These are phyloP conservation scores for Trypanosoma conorhini DNA, from an alignment of 208 protist species.

Conservation along the genomic window DNA sequence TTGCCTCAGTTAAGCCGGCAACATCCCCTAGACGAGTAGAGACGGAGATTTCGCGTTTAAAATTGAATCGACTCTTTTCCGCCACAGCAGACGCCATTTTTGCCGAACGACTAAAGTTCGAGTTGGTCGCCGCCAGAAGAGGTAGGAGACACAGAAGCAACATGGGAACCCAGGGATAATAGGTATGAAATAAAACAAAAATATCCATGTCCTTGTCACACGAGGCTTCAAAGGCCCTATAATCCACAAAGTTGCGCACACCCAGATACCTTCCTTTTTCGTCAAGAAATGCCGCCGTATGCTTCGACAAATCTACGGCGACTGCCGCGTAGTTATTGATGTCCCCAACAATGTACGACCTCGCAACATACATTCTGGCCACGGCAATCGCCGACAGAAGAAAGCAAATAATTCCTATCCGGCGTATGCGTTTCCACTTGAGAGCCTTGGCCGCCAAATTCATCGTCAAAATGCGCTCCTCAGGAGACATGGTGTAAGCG, in stretches of 20 bases:
- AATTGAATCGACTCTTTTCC: constrained; percentile 69
- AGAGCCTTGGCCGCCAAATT: constrained; percentile 38
- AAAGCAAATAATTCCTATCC: constrained; percentile 33
- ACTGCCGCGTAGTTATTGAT: constrained; percentile 53
- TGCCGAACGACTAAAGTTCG: constrained; percentile 47
- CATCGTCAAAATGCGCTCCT: constrained; percentile 55
- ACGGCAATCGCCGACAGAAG: constrained; percentile 34
- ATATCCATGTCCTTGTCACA: constrained; percentile 68
- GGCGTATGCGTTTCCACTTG: constrained; percentile 30
- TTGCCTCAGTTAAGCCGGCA: constrained; percentile 83
- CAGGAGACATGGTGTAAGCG: constrained; percentile 50
- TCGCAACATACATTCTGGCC: constrained; percentile 38
- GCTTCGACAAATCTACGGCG: constrained; percentile 49
- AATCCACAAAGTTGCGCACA: constrained; percentile 74
- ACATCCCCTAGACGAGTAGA: constrained; percentile 75
- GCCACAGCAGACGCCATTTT: constrained; percentile 32
- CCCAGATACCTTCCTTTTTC: constrained; percentile 57
- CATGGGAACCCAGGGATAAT: constrained; percentile 85
- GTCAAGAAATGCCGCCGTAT: constrained; percentile 53
- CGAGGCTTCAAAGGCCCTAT: constrained; percentile 50
- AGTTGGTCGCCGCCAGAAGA: constrained; percentile 47
- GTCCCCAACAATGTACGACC: constrained; percentile 41
- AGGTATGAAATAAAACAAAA: constrained; percentile 46
- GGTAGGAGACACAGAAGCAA: constrained; percentile 73
- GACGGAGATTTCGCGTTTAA: constrained; percentile 67